A percentile compares a stretch with the other conserved stretches of the same genome.
These are phyloP conservation scores for Pisolithus orientalis DNA, from an alignment of 768 basidiomycete species.

Conservation along the genomic window DNA sequence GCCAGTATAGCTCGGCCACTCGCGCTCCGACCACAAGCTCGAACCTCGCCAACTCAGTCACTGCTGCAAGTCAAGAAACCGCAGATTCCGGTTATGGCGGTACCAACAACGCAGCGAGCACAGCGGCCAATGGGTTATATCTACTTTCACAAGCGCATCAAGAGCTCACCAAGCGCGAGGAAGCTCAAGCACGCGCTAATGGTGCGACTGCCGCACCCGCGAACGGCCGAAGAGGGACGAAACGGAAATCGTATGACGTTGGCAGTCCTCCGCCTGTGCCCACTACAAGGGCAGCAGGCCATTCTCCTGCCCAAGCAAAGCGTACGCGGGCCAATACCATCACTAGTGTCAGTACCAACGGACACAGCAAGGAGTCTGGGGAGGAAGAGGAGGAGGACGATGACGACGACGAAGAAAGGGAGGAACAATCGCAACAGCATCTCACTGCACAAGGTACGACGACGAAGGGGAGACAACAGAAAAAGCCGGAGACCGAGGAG, in stretches of 20 bases:
- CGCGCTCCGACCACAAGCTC: constrained; percentile 30
- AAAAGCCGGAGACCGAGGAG: constrained; percentile 94
- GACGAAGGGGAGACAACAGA: constrained; percentile 30
- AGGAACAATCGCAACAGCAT: constrained; percentile 11
- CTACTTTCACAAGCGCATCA: constrained; percentile 93
- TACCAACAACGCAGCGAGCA: constrained; percentile 53
- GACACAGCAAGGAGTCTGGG: constrained; percentile 31
- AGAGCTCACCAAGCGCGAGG: constrained; percentile 93
- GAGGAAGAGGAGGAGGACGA: constrained; percentile 35
- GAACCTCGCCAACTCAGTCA: constrained; percentile 30
- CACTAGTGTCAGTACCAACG: constrained; percentile 23
- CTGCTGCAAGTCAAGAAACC: constrained; percentile 28
- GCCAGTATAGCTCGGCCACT: constrained; percentile 22
- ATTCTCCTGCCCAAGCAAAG: constrained; percentile 21
- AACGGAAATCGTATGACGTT: constrained; percentile 61
- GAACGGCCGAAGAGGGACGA: constrained; percentile 47
- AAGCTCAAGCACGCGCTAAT: constrained; percentile 62
- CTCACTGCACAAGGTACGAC: constrained; percentile 4
- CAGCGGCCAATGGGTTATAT: constrained; percentile 89
- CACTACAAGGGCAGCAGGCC: constrained; percentile 17
- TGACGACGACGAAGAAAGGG: constrained; percentile 34
- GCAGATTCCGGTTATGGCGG: constrained; percentile 29
- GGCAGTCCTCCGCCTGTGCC: constrained; percentile 30
- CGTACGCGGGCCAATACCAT: constrained; percentile 34
- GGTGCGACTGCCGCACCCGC: constrained; percentile 27